Evolutionary conservation across 805 yeast genomes (phyloP).

Genomic region (Wickerhamomyces chambardii): DNA sequence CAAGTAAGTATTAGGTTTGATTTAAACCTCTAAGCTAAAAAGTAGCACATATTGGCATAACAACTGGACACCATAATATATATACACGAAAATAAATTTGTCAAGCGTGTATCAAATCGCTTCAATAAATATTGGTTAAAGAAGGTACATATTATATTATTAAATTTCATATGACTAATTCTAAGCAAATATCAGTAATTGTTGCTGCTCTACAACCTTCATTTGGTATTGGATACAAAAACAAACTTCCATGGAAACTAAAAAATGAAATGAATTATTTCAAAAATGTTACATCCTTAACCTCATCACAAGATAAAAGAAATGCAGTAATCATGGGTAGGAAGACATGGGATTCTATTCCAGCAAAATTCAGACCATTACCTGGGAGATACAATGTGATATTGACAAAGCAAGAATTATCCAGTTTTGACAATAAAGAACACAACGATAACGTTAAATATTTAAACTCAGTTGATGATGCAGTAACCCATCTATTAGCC

Average conservation of each 20-base stretch:
- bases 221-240: slow-evolving; percentile 78
- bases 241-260: slow-evolving; percentile 82
- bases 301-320: slow-evolving; percentile 21
- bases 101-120: no score
- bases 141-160: no score
- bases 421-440: slow-evolving; percentile 7
- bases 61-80: no score
- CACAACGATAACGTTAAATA: slow-evolving; percentile 15
- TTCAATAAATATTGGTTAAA: no score
- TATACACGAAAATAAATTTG: no score
- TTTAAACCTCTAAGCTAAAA: no score
- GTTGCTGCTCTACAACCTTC: slow-evolving; percentile 83
- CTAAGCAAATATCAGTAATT: slow-evolving; percentile 45
- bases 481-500: slow-evolving; percentile 24
- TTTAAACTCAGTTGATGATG: slow-evolving; percentile 34
- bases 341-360: slow-evolving; percentile 93
- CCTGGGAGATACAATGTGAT: slow-evolving; percentile 69
- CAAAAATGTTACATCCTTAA: slow-evolving; percentile 54
- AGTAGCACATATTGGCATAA: no score
- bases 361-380: slow-evolving; percentile 74
- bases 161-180: slow-evolving; percentile 1
- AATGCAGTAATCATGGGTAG: slow-evolving; percentile 96
- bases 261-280: slow-evolving; percentile 82
- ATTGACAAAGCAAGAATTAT: slow-evolving; percentile 39
- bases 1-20: no score